phyloP scores from a whole-genome alignment of 139 green algal genomes.

The Coelastrella sp. region DNA sequence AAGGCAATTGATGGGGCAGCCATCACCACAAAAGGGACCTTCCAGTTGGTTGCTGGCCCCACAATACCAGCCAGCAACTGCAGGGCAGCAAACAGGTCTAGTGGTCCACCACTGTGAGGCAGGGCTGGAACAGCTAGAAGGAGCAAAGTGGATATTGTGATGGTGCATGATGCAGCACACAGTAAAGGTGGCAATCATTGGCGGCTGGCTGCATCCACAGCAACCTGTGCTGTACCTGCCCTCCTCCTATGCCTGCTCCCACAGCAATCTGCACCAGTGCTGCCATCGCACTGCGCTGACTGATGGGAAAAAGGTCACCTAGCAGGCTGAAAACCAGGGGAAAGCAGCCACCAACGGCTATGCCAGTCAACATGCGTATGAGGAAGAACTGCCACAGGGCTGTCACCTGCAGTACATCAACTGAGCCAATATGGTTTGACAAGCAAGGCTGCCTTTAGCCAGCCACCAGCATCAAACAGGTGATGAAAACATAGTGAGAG shows the following conservation, averaged over 20 bases:
- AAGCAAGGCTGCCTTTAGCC: too few species aligned
- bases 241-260: constrained; percentile 73
- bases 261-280: constrained; percentile 76
- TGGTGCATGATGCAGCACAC: neutral
- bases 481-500: too few species aligned
- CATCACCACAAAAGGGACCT: constrained; percentile 87
- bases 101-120: neutral
- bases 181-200: neutral
- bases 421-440: too few species aligned
- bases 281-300: constrained; percentile 49
- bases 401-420: constrained; percentile 61
- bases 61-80: constrained; percentile 70
- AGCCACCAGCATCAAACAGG: too few species aligned
- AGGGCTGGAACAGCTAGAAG: neutral
- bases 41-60: constrained; percentile 81
- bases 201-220: neutral
- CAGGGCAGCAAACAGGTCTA: neutral
- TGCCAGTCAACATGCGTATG: constrained; percentile 84
- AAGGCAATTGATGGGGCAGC: constrained; percentile 68
- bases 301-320: constrained; percentile 78
- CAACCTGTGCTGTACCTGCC: constrained; percentile 64
- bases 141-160: neutral
- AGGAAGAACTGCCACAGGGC: constrained; percentile 87
- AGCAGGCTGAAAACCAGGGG: constrained; percentile 87
- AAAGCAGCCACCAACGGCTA: constrained; percentile 83